Evolutionary conservation across 352 stramenopile genomes (phyloP), one percentile per base, ranked within the genome.

Genomic region (Phytopythium boreale): DNA sequence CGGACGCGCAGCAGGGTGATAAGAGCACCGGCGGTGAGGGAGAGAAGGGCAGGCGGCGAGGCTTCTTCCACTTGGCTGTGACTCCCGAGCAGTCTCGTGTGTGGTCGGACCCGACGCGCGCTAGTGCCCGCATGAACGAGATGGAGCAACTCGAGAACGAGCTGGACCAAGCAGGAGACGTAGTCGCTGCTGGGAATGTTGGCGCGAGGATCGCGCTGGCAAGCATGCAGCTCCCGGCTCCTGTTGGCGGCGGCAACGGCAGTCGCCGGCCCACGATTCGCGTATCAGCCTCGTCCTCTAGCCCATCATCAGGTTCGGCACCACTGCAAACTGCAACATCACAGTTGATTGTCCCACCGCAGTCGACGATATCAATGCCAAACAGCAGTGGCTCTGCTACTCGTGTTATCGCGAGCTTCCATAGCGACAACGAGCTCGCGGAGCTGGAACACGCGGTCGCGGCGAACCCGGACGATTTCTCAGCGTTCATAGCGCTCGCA

Each of bases 31-130:
- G 34, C 10, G 10, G 47, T 53, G 24, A 27, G 1, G 56, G 43
- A 9, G 26, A 43, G 15, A 39, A 34, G 29, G 4, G 8, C 11
- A 56, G 11, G 14, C 7, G 26, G 49, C 27, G 14, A 22, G 19
- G 31, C 12, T 60, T 60, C 0, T 78, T 80, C 57, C 82, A 93
- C 0, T 31, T 87, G 7, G 20, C 87, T 4, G 75, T 93, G 24
- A 64, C 76, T 14, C 71, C 79, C 0, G 64, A 71, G 2, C 19
- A 26, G 2, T 56, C 49, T 5, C 31, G 34, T 12, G 24, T 20
- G 20, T 59, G 29, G 31, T 43, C 52, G 4, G 52, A 59, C 11
- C 19, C 31, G 20, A 22, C 29, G n/a, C 31, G n/a, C 4, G 34
- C 52, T 12, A 24, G 31, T 14, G n/a, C 12, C 12, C 52, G 29